Conservation (phyloP, 1,284 basidiomycete genomes). For the Pulveroboletus sp. region DNA sequence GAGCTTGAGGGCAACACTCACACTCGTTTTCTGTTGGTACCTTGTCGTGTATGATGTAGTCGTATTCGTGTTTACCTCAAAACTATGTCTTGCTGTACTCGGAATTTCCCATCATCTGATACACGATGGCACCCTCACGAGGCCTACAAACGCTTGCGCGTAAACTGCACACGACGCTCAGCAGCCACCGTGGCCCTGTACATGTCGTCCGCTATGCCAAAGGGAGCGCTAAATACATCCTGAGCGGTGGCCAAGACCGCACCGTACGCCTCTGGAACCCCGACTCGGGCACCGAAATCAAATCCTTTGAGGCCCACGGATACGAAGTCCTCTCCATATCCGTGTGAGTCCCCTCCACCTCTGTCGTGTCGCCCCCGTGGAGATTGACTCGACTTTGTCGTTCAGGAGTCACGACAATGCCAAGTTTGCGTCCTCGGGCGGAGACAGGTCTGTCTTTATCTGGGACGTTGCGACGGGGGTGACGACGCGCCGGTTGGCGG, state of each 20-base stretch:
- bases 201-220: slow-evolving; percentile 86
- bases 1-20: neutral
- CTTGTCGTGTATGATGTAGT: neutral
- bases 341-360: slow-evolving; percentile 71
- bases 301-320: slow-evolving; percentile 86
- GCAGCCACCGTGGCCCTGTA: slow-evolving; percentile 75
- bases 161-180: slow-evolving; percentile 59
- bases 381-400: neutral
- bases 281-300: slow-evolving; percentile 80
- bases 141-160: slow-evolving; percentile 60
- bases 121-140: slow-evolving; percentile 63
- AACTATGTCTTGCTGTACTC: neutral
- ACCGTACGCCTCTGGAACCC: slow-evolving; percentile 93
- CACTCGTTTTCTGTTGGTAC: neutral
- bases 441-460: slow-evolving; percentile 88
- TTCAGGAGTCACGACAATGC: slow-evolving; percentile 88
- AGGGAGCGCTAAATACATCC: slow-evolving; percentile 82
- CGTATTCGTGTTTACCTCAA: neutral
- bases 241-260: slow-evolving; percentile 91
- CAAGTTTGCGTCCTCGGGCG: slow-evolving; percentile 91
- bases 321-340: slow-evolving; percentile 92
- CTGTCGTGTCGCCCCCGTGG: too few species aligned
- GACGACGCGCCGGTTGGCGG: slow-evolving; percentile 79
- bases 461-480: slow-evolving; percentile 94
- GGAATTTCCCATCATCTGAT: neutral